phyloP scores from a whole-genome alignment of 192 early-diverging fungal species.

The Coemansia asiatica region DNA sequence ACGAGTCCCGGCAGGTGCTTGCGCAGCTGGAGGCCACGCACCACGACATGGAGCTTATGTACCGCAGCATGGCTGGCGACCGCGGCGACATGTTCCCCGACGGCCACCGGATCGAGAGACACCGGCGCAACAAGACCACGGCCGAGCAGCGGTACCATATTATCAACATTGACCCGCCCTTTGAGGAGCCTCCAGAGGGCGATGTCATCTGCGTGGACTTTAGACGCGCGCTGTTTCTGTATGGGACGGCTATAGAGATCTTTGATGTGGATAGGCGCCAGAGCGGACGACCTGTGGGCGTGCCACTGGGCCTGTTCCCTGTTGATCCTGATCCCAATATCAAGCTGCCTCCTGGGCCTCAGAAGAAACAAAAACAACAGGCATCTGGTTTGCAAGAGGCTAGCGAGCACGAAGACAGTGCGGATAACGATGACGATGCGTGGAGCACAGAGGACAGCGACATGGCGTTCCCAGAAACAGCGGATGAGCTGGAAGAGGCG shows the following conservation, averaged over 20 bases:
- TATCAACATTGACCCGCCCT: conserved; percentile 45
- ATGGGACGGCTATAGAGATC: conserved; percentile 24
- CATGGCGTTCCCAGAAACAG: not conserved
- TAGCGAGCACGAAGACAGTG: conserved; percentile 1
- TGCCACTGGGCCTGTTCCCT: conserved; percentile 37
- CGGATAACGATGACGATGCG: not conserved
- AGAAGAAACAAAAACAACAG: not conserved
- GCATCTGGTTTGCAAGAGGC: not conserved
- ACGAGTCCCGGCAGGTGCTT: conserved; percentile 25
- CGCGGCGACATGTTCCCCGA: conserved; percentile 16
- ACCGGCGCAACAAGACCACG: conserved; percentile 24
- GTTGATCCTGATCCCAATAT: conserved; percentile 17
- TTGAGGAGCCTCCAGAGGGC: conserved; percentile 23
- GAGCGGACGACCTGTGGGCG: conserved; percentile 5
- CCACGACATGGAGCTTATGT: conserved; percentile 40
- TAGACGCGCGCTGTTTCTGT: conserved; percentile 25
- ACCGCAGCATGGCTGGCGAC: conserved; percentile 36
- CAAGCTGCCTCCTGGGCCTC: conserved; percentile 3
- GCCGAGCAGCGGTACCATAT: conserved; percentile 47
- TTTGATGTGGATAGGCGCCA: conserved; percentile 24
- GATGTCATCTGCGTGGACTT: conserved; percentile 42
- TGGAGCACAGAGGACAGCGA: not conserved
- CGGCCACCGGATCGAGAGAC: conserved; percentile 24
- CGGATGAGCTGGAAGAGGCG: not conserved
- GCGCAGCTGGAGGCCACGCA: conserved; percentile 36